A percentile compares a stretch with the other conserved stretches of the same genome.
phyloP scores from a whole-genome alignment of 805 yeast species.

The Kodamaea neixiangensis region DNA sequence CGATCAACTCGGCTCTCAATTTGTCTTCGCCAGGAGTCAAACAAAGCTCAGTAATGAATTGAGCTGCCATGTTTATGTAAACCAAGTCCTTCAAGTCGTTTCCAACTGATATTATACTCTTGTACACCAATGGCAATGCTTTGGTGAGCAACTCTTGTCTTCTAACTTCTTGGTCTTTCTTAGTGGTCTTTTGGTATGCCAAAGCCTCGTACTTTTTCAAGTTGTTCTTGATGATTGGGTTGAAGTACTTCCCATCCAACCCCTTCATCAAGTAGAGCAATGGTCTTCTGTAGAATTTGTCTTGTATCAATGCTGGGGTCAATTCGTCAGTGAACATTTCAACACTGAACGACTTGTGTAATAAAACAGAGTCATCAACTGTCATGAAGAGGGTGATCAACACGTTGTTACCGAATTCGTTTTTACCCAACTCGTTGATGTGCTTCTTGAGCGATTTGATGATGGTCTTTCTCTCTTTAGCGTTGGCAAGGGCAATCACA shows the following conservation, averaged over 20 bases:
- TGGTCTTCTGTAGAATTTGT: conserved; percentile 87
- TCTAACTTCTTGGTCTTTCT: conserved; percentile 80
- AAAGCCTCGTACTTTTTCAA: conserved; percentile 60
- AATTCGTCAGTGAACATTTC: conserved; percentile 53
- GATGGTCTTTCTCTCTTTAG: conserved; percentile 86
- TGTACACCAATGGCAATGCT: conserved; percentile 67
- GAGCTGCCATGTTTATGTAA: conserved; percentile 77
- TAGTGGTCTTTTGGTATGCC: conserved; percentile 65
- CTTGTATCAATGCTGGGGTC: conserved; percentile 57
- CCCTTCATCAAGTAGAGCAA: conserved; percentile 79
- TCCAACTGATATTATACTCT: conserved; percentile 37
- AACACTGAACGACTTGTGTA: conserved; percentile 67
- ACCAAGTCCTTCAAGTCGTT: conserved; percentile 18
- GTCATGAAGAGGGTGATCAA: conserved; percentile 77
- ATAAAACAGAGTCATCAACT: conserved; percentile 90
- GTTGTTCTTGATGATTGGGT: conserved; percentile 64
- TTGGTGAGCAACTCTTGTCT: conserved; percentile 64
- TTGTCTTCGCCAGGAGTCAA: conserved; percentile 52
- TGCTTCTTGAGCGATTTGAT: conserved; percentile 74
- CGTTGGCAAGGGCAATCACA: conserved; percentile 77
- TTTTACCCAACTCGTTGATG: conserved; percentile 71
- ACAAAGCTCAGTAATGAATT: conserved; percentile 75
- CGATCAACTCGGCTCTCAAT: conserved; percentile 51
- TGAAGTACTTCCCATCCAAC: conserved; percentile 77
- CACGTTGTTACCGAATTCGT: conserved; percentile 85